Base-by-base conservation (phyloP, 164 flowering plant species). In the Annona squamosa region DNA sequence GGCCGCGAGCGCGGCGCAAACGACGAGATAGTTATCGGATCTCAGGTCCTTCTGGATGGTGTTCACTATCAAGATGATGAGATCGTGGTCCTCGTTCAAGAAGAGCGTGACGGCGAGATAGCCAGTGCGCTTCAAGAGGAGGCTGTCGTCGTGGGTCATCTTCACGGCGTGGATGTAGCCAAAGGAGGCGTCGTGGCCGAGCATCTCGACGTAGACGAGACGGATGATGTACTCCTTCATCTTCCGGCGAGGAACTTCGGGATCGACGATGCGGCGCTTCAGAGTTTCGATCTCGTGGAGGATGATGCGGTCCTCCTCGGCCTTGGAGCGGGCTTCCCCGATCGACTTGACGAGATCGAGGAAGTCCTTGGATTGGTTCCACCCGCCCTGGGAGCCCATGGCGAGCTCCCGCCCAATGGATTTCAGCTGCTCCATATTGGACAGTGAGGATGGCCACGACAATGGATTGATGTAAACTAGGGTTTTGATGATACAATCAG, bases 81-180 rank as follows among this genome's bases (percentile, higher is more conserved):
- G 77, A 79, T 96, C 99, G 75, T 96, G 99, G 73, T 93, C 95
- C 76, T 96, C 99, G 70, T 84, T 88, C 66, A 96, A 76, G 70
- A 96, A 93, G 42, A 96, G 82, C 3, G 95, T 93, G 10, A 96
- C 99, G 0, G 99, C 99, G 76, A 96, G 75, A 76, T 96, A 96
- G 0, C 99, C 99, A 4, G 99, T 93, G 9, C 99, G 83, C 78
- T 96, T 96, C 61, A 88, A 77, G 45, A 77, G 72, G 16, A 96
- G 71, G 42, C 72, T 79, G 62, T 93, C 97, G 69, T 96, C 95
- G 72, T 96, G 98, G 1, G 99, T 90, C 99, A 93, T 93, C 83
- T 96, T 96, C 13, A 96, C 99, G 37, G 99, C 99, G 70, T 96
- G 97, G 67, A 96, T 96, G 84, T 96, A 96, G 2, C 95, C 99